Evolutionary conservation across 352 stramenopile genomes (phyloP).

Genomic region (Hyaloperonospora arabidopsidis): DNA sequence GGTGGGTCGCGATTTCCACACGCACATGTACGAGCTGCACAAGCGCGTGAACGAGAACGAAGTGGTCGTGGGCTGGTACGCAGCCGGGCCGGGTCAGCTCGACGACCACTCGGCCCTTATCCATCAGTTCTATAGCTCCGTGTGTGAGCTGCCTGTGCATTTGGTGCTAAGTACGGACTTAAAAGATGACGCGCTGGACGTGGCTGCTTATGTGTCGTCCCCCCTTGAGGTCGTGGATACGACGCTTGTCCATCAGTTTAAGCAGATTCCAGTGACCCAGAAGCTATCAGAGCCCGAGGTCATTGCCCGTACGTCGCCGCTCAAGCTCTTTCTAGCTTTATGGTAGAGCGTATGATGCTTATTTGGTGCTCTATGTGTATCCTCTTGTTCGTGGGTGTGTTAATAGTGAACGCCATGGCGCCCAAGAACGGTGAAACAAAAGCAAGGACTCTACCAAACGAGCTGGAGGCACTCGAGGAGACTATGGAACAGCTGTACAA

Average conservation of each 20-base stretch:
- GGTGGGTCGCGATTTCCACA: constrained; percentile 97
- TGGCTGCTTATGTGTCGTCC: constrained; percentile 88
- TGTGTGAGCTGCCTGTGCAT: constrained; percentile 90
- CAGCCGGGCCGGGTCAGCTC: constrained; percentile 65
- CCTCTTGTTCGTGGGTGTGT: neutral
- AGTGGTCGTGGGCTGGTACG: constrained; percentile 96
- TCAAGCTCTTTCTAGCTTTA: neutral
- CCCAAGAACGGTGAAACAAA: constrained; percentile 34
- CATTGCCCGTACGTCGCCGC: constrained; percentile 81
- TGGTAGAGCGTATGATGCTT: constrained; percentile 1
- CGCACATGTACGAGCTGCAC: constrained; percentile 95
- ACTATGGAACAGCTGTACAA: constrained; percentile 86
- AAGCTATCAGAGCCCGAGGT: constrained; percentile 89
- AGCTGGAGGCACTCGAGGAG: constrained; percentile 61
- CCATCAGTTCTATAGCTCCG: constrained; percentile 96
- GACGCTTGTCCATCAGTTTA: constrained; percentile 89
- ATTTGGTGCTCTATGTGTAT: constrained; percentile 4
- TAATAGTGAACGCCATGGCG: constrained; percentile 64
- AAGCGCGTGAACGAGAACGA: constrained; percentile 91
- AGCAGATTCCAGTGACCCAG: constrained; percentile 89
- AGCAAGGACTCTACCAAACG: constrained; percentile 51
- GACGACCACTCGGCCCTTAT: constrained; percentile 95
- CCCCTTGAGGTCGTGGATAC: constrained; percentile 86
- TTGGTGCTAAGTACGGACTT: constrained; percentile 93
- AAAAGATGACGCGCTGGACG: constrained; percentile 63